Evolutionary conservation across 1,284 basidiomycete species (phyloP).

Genomic region (Heterobasidion irregulare): DNA sequence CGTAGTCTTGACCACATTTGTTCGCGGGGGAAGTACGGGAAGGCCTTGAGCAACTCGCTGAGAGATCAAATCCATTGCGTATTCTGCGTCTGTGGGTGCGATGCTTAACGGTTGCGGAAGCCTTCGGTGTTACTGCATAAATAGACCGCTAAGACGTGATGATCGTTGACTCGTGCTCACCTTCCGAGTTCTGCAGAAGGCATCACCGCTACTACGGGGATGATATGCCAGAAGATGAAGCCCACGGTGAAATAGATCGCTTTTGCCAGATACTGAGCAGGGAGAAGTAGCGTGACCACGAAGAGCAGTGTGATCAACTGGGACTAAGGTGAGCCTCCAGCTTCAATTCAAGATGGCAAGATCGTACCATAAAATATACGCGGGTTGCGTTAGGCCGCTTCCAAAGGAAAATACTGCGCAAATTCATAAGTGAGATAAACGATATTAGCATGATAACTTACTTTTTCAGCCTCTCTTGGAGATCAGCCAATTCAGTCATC

Average conservation of each 20-base stretch:
- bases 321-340: background rate
- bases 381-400: slow-evolving; percentile 40
- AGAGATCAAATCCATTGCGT: slow-evolving; percentile 61
- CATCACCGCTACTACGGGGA: slow-evolving; percentile 45
- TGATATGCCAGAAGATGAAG: slow-evolving; percentile 55
- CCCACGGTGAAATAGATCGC: slow-evolving; percentile 36
- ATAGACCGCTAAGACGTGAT: background rate
- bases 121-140: slow-evolving; percentile 5
- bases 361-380: slow-evolving; percentile 1
- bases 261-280: slow-evolving; percentile 43
- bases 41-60: slow-evolving; percentile 49
- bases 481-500: slow-evolving; percentile 43
- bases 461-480: slow-evolving; percentile 64
- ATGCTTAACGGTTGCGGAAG: slow-evolving; percentile 39
- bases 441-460: slow-evolving; percentile 20
- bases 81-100: slow-evolving; percentile 57
- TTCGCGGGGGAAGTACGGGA: slow-evolving; percentile 24
- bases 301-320: slow-evolving; percentile 29
- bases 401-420: slow-evolving; percentile 55
- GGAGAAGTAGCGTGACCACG: slow-evolving; percentile 33
- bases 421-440: background rate
- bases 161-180: slow-evolving; percentile 17
- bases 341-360: background rate
- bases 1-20: background rate
- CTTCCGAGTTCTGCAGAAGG: slow-evolving; percentile 35